These are phyloP conservation scores for Lichtheimia ramosa DNA, from an alignment of 371 early-diverging fungal species.

Conservation along the genomic window DNA sequence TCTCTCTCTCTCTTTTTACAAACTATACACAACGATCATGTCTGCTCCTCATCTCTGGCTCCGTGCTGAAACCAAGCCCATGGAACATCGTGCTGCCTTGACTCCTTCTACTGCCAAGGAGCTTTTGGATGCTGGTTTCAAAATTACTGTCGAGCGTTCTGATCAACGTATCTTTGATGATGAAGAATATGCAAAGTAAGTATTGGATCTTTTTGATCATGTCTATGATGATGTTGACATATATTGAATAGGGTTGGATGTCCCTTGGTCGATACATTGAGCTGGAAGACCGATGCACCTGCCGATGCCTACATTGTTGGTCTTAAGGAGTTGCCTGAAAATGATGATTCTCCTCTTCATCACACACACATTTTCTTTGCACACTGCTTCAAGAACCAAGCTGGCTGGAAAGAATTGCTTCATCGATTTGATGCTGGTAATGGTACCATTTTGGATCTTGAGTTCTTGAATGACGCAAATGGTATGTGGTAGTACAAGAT, in stretches of 20 bases:
- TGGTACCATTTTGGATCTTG: slow-evolving; percentile 90
- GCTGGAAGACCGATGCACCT: slow-evolving; percentile 88
- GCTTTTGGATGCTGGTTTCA: slow-evolving; percentile 78
- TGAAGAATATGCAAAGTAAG: slow-evolving; percentile 82
- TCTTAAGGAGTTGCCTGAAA: slow-evolving; percentile 96
- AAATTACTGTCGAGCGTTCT: slow-evolving; percentile 89
- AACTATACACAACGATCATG: slow-evolving; percentile 1
- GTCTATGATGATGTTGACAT: not conserved
- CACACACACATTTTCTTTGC: slow-evolving; percentile 98
- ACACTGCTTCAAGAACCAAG: slow-evolving; percentile 96
- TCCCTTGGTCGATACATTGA: slow-evolving; percentile 72
- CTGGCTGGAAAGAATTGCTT: slow-evolving; percentile 90
- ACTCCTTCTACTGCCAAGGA: slow-evolving; percentile 83
- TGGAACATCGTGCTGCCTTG: slow-evolving; percentile 93
- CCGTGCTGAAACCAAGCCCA: slow-evolving; percentile 95
- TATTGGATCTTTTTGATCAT: slow-evolving; percentile 1
- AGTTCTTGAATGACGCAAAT: slow-evolving; percentile 85
- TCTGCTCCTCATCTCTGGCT: slow-evolving; percentile 85
- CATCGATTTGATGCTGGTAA: slow-evolving; percentile 83
- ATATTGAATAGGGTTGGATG: slow-evolving; percentile 67
- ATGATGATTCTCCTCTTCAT: slow-evolving; percentile 85
- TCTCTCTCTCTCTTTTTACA: not conserved
- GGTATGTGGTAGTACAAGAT: slow-evolving; percentile 35
- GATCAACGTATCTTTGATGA: slow-evolving; percentile 86
- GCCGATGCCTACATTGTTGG: slow-evolving; percentile 89